phyloP scores from a whole-genome alignment of 2,329 filamentous ascomycete species.

The Allantophomopsis cytisporea region DNA sequence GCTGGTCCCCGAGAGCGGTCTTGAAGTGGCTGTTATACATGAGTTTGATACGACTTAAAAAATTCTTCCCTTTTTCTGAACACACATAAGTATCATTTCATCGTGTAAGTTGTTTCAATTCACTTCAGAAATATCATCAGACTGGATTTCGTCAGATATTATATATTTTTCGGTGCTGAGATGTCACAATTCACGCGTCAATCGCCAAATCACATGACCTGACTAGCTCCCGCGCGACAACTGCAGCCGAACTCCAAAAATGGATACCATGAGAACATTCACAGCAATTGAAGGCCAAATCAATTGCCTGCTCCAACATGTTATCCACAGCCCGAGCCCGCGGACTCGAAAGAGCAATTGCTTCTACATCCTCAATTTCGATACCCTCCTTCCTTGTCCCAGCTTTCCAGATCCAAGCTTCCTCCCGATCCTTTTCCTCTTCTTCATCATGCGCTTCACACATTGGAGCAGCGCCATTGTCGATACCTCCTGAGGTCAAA shows the following conservation, averaged over 20 bases:
- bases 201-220: not conserved
- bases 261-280: not conserved
- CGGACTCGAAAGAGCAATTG: slow-evolving; percentile 41
- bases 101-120: too few relatives aligned
- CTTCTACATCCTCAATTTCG: slow-evolving; percentile 31
- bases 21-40: too few relatives aligned
- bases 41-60: too few relatives aligned
- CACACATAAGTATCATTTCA: too few relatives aligned
- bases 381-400: slow-evolving; percentile 63
- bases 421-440: slow-evolving; percentile 52
- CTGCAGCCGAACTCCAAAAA: not conserved
- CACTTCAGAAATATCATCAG: not conserved
- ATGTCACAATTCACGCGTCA: not conserved
- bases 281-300: not conserved
- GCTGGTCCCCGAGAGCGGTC: too few relatives aligned
- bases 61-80: too few relatives aligned
- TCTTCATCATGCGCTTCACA: slow-evolving; percentile 59
- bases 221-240: too few relatives aligned
- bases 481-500: slow-evolving; percentile 73
- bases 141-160: too few relatives aligned
- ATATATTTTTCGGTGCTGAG: not conserved
- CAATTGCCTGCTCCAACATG: slow-evolving; percentile 31
- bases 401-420: slow-evolving; percentile 40
- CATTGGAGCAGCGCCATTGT: slow-evolving; percentile 70
- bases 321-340: slow-evolving; percentile 49